Base-by-base conservation (phyloP, 2,329 filamentous ascomycete species). In the Furcasterigmium sp. region DNA sequence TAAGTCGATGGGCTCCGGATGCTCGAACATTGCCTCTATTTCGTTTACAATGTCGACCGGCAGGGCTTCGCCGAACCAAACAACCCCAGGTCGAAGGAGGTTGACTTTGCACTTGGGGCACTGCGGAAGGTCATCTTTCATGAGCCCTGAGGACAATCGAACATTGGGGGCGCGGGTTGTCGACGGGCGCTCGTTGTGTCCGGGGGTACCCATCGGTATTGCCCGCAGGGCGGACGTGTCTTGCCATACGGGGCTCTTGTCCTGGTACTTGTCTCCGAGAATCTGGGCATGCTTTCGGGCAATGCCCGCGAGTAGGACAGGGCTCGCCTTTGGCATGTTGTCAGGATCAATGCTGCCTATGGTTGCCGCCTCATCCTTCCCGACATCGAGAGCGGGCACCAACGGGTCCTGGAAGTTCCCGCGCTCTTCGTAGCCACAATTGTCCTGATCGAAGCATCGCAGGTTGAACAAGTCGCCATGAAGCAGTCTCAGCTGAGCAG, bases 21-120 rank as follows among this genome's bases (percentile, higher is more conserved):
- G 49, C 0, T 58, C 47, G 34, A 85, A 68, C 62, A 74, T 84
- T 0, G 65, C 53, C 28, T 83, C 70, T 5, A 82, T 70, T 10
- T 65, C 61, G 0, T 63, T 43, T 1, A 84, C 51, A 3, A 76
- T 73, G 11, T 73, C 57, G 4, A 51, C 47, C 0, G 80, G 78
- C 3, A 86, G 63, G 10, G 58, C 43, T 56, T 86, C 82, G 25
- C 77, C 77, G 52, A 85, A 86, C 82, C 82, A 86, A 4, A 86
- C 80, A 0, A 86, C 81, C 8, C 76, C 78, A 0, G 82, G 82
- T 6, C 82, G 73, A 5, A 85, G 69, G 8, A 85, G 62, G 11
- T 74, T 72, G 11, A 58, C 61, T 42, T 71, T 67, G 59, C 81
- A 60, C 49, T 72, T 56, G 0, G 81, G 80, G 51, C 82, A 86